phyloP scores from a whole-genome alignment of 768 basidiomycete species.

The Rhodotorula babjevae region DNA sequence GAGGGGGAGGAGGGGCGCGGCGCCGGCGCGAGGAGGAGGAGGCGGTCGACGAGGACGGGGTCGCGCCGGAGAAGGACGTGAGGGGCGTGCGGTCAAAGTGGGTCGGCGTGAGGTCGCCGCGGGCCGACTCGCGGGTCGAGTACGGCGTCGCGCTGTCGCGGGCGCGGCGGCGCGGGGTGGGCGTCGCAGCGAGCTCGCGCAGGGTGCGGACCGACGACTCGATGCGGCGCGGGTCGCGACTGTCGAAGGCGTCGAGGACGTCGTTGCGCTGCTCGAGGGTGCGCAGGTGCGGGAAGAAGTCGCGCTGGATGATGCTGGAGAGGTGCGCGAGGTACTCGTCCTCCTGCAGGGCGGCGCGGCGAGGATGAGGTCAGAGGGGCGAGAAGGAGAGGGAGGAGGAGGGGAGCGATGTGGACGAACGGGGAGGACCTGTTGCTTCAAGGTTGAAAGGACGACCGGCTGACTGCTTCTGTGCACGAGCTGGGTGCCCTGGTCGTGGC shows the following conservation, averaged over 20 bases:
- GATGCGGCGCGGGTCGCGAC: slow-evolving; percentile 54
- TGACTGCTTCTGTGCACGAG: background rate
- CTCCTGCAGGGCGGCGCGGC: slow-evolving; percentile 51
- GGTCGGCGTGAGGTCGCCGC: slow-evolving; percentile 48
- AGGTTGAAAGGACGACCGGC: background rate
- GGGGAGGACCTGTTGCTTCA: slow-evolving; percentile 33
- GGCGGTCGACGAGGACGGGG: background rate
- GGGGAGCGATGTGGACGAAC: background rate
- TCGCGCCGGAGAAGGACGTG: slow-evolving; percentile 43
- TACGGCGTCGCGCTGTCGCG: slow-evolving; percentile 59
- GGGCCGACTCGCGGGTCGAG: slow-evolving; percentile 43
- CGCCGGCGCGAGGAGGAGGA: slow-evolving; percentile 48
- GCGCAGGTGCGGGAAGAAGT: slow-evolving; percentile 92
- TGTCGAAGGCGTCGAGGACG: slow-evolving; percentile 72
- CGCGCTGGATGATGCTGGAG: slow-evolving; percentile 86
- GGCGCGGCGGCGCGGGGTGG: background rate
- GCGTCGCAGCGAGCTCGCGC: slow-evolving; percentile 3
- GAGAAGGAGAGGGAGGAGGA: slow-evolving; percentile 44
- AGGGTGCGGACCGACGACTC: slow-evolving; percentile 1
- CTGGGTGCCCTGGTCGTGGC: background rate
- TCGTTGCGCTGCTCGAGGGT: slow-evolving; percentile 82
- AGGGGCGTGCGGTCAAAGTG: slow-evolving; percentile 61
- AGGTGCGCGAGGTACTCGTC: slow-evolving; percentile 90
- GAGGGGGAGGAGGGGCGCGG: slow-evolving; percentile 36
- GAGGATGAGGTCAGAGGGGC: background rate